Conservation (phyloP, 169 alveolate species). For the Cyclospora cayetanensis region DNA sequence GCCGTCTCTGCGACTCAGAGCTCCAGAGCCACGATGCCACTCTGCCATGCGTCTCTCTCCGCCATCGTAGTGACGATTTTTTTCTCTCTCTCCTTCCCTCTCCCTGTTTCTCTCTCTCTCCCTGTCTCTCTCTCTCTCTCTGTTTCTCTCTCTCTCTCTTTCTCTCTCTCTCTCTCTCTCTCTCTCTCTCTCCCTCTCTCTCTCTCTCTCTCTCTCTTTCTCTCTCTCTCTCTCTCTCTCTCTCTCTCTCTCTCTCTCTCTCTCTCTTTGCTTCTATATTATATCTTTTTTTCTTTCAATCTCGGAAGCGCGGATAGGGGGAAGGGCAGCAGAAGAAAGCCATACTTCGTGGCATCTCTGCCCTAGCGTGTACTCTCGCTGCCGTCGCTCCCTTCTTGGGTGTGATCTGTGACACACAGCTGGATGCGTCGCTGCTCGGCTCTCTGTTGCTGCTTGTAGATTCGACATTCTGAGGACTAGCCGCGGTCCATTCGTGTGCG, state of each 20-base stretch:
- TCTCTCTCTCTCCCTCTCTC: not conserved
- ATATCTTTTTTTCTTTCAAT: too few relatives aligned
- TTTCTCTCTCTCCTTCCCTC: not conserved
- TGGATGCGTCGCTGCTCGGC: not conserved
- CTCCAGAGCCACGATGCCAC: not conserved
- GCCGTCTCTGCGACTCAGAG: not conserved
- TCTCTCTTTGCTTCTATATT: too few relatives aligned
- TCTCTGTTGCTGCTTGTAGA: slow-evolving; percentile 73
- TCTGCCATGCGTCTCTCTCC: not conserved
- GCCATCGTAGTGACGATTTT: not conserved
- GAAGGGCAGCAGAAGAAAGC: too few relatives aligned
- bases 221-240: not conserved
- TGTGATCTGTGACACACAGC: too few relatives aligned
- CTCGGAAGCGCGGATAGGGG: too few relatives aligned
- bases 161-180: not conserved
- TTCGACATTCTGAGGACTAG: slow-evolving; percentile 94
- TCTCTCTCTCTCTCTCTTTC: not conserved
- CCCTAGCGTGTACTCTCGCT: too few relatives aligned
- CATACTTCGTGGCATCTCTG: too few relatives aligned
- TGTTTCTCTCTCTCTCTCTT: not conserved
- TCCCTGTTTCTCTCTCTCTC: not conserved
- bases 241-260: not conserved
- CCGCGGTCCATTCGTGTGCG: slow-evolving; percentile 96
- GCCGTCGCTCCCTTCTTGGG: too few relatives aligned
- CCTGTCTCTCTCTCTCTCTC: not conserved